Evolutionary conservation across 441 rosid species (phyloP).

Genomic region (Macaranga tanarius): DNA sequence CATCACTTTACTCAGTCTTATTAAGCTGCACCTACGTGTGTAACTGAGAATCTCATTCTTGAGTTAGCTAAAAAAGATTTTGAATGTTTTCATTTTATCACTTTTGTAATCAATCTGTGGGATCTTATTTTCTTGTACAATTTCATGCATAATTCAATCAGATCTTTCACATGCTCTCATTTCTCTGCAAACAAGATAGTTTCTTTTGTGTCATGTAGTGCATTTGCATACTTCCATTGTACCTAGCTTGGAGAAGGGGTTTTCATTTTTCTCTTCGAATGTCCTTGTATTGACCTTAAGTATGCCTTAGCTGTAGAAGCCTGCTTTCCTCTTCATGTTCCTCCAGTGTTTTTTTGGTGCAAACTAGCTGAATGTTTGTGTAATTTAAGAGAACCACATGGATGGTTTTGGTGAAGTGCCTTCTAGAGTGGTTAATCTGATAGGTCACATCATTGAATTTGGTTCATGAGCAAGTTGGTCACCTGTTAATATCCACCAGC

Average conservation of each 20-base stretch:
- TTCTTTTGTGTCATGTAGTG: not conserved
- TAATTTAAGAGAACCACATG: too few species aligned
- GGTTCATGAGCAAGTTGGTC: not conserved
- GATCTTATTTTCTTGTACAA: constrained; percentile 13
- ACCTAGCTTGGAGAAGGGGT: too few species aligned
- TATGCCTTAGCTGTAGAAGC: too few species aligned
- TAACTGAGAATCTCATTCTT: constrained; percentile 10
- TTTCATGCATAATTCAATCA: not conserved
- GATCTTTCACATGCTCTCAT: constrained; percentile 3
- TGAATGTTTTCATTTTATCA: not conserved
- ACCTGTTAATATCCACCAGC: not conserved
- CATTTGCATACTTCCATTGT: not conserved
- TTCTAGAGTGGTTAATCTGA: too few species aligned
- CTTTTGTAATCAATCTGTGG: constrained; percentile 7
- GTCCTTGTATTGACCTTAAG: too few species aligned
- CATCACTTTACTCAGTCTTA: not conserved
- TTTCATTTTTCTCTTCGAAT: too few species aligned
- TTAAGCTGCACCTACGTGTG: not conserved
- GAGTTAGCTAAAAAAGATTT: not conserved
- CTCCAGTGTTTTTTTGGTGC: too few species aligned
- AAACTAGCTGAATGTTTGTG: too few species aligned
- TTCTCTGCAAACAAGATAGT: not conserved
- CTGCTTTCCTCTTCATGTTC: too few species aligned
- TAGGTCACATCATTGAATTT: too few species aligned
- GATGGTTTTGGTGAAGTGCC: too few species aligned